Percentiles rank a stretch among this genome's conserved stretches.
phyloP scores from a whole-genome alignment of 2,329 filamentous ascomycete genomes.

The Pestalotiopsis sp. region DNA sequence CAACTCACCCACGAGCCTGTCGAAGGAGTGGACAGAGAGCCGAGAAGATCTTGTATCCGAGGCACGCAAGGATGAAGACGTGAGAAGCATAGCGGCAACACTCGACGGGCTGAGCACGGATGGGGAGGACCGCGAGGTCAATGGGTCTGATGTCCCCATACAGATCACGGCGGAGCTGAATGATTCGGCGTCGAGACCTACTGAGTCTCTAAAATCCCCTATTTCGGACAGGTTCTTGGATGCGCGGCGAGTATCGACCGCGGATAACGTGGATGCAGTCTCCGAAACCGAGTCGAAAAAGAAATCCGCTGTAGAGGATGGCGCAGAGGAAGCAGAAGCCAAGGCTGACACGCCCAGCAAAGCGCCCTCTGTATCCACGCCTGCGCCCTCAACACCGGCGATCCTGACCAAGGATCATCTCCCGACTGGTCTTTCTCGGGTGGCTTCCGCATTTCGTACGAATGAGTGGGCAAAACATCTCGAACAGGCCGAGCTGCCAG shows the following conservation, averaged over 20 bases:
- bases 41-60: conserved; percentile 49
- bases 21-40: conserved; percentile 35
- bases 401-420: conserved; percentile 64
- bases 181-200: conserved; percentile 18
- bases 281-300: conserved; percentile 20
- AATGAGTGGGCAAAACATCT: conserved; percentile 97
- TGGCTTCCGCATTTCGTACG: conserved; percentile 83
- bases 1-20: conserved; percentile 20
- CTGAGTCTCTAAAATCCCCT: conserved; percentile 15
- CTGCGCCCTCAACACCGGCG: conserved; percentile 42
- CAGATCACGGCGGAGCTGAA: conserved; percentile 44
- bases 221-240: conserved; percentile 7
- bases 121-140: conserved; percentile 31
- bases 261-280: conserved; percentile 32
- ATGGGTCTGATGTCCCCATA: conserved; percentile 31
- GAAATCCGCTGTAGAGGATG: conserved; percentile 17
- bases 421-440: conserved; percentile 71
- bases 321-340: conserved; percentile 17
- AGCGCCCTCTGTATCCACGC: conserved; percentile 30
- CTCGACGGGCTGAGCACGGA: conserved; percentile 55
- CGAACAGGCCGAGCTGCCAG: conserved; percentile 73
- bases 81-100: conserved; percentile 59
- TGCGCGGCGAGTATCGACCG: conserved; percentile 24
- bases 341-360: conserved; percentile 22
- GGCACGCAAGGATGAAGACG: conserved; percentile 41